Base-by-base conservation (phyloP, 495 filamentous ascomycete species). In the Aspergillus saccharolyticus region DNA sequence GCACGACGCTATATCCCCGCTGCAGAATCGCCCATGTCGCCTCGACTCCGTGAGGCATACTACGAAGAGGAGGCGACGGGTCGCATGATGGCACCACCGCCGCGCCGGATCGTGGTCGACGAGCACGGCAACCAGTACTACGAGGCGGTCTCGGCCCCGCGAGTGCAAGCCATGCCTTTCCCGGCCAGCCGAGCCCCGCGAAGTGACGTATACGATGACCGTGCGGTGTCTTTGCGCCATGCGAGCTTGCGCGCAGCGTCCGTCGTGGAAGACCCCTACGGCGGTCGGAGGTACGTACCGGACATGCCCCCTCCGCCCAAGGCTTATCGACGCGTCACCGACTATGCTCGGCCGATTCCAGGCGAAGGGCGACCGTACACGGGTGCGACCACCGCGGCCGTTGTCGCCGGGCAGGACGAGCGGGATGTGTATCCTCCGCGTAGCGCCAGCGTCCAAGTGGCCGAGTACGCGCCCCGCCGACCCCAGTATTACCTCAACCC, bases 81-180 rank as follows among this genome's bases (percentile, higher is more conserved):
- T 24, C 69, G 76, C 10, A 76, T 85, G 58, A 79, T 85, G 65
- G 79, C 81, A 28, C 83, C 87, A 24, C 77, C 81, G 22, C 78
- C 78, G 21, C 79, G 82, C 1, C 81, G 87, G 49, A 83, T 89
- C 55, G 71, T 90, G 45, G 72, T 91, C 47, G 88, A 90, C 66
- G 80, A 86, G 53, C 83, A 81, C 70, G 88, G 88, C 20, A 84
- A 84, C 55, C 79, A 88, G 63, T 92, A 85, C 62, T 72, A 86
- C 48, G 87, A 88, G 65, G 78, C 84, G 7, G 65, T 80, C 18
- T 70, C 80, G 19, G 68, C 72, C 16, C 65, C 73, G 1, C 63
- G 70, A 45, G 33, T 68, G 19, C 80, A 82, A 42, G 67, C 75
- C n/a, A 73, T 82, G 46, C 80, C 82, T 18, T 80, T 80, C 22